Evolutionary conservation across 2,329 filamentous ascomycete genomes (phyloP).

Genomic region (Fusarium sp.): DNA sequence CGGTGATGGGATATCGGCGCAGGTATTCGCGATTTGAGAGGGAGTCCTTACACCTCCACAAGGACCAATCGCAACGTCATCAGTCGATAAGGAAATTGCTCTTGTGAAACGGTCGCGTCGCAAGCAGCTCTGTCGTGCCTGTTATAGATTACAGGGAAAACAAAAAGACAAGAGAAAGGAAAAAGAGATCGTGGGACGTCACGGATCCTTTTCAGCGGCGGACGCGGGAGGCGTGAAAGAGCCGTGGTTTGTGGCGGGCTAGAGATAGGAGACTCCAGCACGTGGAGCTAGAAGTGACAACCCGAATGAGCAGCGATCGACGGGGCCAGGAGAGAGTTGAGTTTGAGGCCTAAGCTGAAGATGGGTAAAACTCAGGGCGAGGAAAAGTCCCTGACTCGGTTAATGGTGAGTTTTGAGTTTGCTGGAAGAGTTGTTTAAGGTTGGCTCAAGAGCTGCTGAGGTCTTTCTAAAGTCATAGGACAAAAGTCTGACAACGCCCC

Average conservation of each 20-base stretch:
- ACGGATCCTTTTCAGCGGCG: constrained; percentile 23
- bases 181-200: constrained; percentile 40
- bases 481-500: no score
- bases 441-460: constrained; percentile 6
- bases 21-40: constrained; percentile 33
- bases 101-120: constrained; percentile 18
- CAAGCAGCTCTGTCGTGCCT: constrained; percentile 22
- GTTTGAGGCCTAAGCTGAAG: constrained; percentile 9
- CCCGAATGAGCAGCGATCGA: constrained; percentile 46
- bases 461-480: no score
- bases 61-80: constrained; percentile 47
- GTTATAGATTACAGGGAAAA: constrained; percentile 10
- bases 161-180: not conserved
- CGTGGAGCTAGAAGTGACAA: constrained; percentile 44
- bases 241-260: constrained; percentile 39
- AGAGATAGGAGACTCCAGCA: constrained; percentile 46
- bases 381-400: constrained; percentile 14
- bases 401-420: not conserved
- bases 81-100: constrained; percentile 28
- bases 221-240: constrained; percentile 35
- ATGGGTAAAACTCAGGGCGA: constrained; percentile 4
- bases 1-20: constrained; percentile 39
- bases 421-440: not conserved
- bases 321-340: constrained; percentile 19
- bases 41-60: constrained; percentile 37